These are phyloP conservation scores for Luvunga scandens DNA, from an alignment of 345 rosid genomes.

Conservation along the genomic window DNA sequence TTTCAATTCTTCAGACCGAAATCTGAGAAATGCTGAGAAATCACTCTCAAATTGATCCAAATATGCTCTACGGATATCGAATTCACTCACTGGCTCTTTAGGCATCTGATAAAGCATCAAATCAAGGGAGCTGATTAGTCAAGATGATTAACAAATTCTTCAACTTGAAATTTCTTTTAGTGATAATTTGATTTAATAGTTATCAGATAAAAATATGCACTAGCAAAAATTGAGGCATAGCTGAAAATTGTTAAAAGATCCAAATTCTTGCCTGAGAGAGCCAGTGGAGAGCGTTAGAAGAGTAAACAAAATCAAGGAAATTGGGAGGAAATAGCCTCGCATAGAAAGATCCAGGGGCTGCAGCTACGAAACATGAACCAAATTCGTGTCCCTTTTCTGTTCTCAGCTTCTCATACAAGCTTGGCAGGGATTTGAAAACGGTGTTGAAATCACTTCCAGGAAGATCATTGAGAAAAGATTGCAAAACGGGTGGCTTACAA, in stretches of 20 bases:
- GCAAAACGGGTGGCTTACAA: background rate
- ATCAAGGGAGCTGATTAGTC: background rate
- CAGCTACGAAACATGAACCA: constrained; percentile 19
- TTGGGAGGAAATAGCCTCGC: constrained; percentile 20
- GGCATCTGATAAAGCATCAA: background rate
- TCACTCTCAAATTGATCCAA: constrained; percentile 14
- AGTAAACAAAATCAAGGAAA: constrained; percentile 26
- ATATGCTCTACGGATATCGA: constrained; percentile 5
- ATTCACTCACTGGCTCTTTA: background rate
- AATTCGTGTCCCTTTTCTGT: background rate
- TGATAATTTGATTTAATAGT: no score
- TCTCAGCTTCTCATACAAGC: constrained; percentile 12
- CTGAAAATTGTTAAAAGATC: no score
- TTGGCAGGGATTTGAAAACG: constrained; percentile 12
- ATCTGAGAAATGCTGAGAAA: constrained; percentile 16
- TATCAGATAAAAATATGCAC: no score
- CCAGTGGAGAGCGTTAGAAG: constrained; percentile 25
- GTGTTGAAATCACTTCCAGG: constrained; percentile 28
- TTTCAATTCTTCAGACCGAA: constrained; percentile 9
- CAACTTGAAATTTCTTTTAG: background rate
- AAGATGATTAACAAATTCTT: background rate
- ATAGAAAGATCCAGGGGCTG: constrained; percentile 20
- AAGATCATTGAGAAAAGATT: constrained; percentile 21
- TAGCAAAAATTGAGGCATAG: no score
- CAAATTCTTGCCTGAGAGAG: constrained; percentile 7